Evolutionary conservation across 495 filamentous ascomycete genomes (phyloP).

Genomic region (Daldinia bambusicola): DNA sequence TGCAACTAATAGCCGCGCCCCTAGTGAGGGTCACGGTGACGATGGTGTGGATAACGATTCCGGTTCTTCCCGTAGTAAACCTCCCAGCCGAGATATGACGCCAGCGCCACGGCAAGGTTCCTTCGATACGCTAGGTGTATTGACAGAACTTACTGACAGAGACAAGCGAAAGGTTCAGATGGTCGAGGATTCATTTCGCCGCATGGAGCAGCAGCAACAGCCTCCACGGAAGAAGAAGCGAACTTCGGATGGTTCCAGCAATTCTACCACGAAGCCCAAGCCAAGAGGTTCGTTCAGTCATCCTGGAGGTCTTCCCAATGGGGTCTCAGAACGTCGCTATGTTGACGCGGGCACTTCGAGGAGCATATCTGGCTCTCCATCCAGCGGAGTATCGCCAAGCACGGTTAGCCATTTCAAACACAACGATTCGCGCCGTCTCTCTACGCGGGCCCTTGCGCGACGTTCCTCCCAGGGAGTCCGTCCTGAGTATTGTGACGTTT

Average conservation of each 20-base stretch:
- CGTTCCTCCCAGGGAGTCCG: slow-evolving; percentile 48
- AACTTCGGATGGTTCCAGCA: slow-evolving; percentile 65
- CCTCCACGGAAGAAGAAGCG: slow-evolving; percentile 70
- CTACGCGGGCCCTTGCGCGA: slow-evolving; percentile 44
- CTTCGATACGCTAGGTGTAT: slow-evolving; percentile 59
- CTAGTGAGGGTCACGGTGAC: slow-evolving; percentile 73
- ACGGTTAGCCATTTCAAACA: slow-evolving; percentile 34
- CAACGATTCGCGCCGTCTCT: slow-evolving; percentile 27
- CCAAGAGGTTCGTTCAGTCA: slow-evolving; percentile 52
- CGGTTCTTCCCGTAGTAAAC: slow-evolving; percentile 76
- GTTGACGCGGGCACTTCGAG: slow-evolving; percentile 61
- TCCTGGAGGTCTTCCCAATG: slow-evolving; percentile 49
- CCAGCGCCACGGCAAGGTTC: slow-evolving; percentile 67
- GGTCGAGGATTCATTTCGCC: slow-evolving; percentile 78
- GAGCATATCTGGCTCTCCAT: slow-evolving; percentile 60
- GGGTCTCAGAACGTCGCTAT: slow-evolving; percentile 54
- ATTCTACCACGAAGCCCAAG: slow-evolving; percentile 47
- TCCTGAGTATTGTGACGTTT: slow-evolving; percentile 56
- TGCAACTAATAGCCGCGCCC: slow-evolving; percentile 79
- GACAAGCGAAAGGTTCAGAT: slow-evolving; percentile 89
- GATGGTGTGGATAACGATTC: slow-evolving; percentile 70
- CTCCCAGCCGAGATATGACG: slow-evolving; percentile 83
- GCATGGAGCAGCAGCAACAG: slow-evolving; percentile 70
- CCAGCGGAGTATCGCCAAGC: slow-evolving; percentile 54
- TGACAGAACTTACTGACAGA: slow-evolving; percentile 79